phyloP scores from a whole-genome alignment of 768 basidiomycete species.

The Panus rudis region DNA sequence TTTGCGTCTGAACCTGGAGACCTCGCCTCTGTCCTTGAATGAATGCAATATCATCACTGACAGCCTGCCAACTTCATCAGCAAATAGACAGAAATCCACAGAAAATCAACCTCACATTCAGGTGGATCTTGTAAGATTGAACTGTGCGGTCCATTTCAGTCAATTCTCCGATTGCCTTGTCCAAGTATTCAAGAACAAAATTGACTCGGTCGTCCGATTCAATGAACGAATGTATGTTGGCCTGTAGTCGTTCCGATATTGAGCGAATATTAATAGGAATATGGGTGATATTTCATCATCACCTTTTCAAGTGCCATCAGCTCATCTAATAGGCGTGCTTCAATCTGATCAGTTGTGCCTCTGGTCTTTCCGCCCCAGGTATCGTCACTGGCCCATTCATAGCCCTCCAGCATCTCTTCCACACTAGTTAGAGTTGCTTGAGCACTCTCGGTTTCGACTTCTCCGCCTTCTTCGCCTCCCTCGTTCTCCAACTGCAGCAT shows the following conservation, averaged over 20 bases:
- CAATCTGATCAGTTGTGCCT: slow-evolving; percentile 86
- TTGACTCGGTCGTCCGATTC: slow-evolving; percentile 91
- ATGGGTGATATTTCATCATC: slow-evolving; percentile 10
- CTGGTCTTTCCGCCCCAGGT: slow-evolving; percentile 58
- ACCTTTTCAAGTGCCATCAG: slow-evolving; percentile 92
- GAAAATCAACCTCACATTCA: slow-evolving; percentile 59
- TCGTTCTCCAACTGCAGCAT: slow-evolving; percentile 35
- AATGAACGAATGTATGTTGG: slow-evolving; percentile 94
- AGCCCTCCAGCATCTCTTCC: slow-evolving; percentile 98
- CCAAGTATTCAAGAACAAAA: slow-evolving; percentile 80
- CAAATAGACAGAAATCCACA: slow-evolving; percentile 1
- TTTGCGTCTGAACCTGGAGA: slow-evolving; percentile 94
- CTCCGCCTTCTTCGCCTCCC: slow-evolving; percentile 25
- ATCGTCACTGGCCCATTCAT: slow-evolving; percentile 90
- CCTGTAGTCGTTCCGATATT: slow-evolving; percentile 39
- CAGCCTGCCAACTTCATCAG: slow-evolving; percentile 50
- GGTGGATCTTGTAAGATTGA: slow-evolving; percentile 91
- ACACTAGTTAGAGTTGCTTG: slow-evolving; percentile 86
- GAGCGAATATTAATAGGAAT: slow-evolving; percentile 98
- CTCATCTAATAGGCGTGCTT: slow-evolving; percentile 83
- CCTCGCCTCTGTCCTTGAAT: slow-evolving; percentile 97
- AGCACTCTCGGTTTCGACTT: slow-evolving; percentile 58
- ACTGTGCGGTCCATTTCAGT: slow-evolving; percentile 87
- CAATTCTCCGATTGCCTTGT: slow-evolving; percentile 82
- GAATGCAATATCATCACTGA: slow-evolving; percentile 88